Evolutionary conservation across 495 filamentous ascomycete species (phyloP).

Genomic region (Neurospora sp.): DNA sequence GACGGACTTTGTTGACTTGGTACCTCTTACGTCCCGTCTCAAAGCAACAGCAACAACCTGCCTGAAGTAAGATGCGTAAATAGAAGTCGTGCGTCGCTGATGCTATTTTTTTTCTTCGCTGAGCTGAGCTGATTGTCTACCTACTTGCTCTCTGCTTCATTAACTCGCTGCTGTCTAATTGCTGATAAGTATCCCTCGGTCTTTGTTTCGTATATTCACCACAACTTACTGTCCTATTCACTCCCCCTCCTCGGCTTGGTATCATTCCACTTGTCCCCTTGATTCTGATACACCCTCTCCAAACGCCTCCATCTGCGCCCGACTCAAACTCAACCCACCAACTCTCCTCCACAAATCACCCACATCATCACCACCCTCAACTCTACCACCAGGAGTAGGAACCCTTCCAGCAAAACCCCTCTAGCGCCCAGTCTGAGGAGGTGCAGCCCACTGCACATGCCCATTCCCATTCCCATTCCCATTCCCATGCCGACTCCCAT

Average conservation of each 20-base stretch:
- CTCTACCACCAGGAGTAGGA: not conserved
- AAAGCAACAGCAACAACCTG: no score
- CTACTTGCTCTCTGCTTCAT: not conserved
- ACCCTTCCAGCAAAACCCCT: not conserved
- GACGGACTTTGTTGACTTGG: no score
- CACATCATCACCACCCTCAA: not conserved
- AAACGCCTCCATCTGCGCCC: not conserved
- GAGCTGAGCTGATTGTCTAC: not conserved
- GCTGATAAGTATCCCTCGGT: not conserved
- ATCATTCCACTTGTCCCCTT: not conserved
- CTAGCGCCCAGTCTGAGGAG: not conserved
- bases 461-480: not conserved
- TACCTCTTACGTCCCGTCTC: no score
- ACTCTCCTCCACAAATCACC: not conserved
- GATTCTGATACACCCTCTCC: not conserved
- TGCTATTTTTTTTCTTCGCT: not conserved
- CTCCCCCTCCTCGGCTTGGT: not conserved
- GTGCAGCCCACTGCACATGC: not conserved
- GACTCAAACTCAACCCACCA: not conserved
- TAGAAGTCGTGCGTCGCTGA: not conserved
- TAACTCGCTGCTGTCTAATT: not conserved
- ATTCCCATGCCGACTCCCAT: not conserved
- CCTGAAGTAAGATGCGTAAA: no score
- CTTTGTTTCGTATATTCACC: no score
- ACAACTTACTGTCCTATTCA: no score